Conservation (phyloP, 2,329 filamentous ascomycete species). For the Aureobasidium sp. region DNA sequence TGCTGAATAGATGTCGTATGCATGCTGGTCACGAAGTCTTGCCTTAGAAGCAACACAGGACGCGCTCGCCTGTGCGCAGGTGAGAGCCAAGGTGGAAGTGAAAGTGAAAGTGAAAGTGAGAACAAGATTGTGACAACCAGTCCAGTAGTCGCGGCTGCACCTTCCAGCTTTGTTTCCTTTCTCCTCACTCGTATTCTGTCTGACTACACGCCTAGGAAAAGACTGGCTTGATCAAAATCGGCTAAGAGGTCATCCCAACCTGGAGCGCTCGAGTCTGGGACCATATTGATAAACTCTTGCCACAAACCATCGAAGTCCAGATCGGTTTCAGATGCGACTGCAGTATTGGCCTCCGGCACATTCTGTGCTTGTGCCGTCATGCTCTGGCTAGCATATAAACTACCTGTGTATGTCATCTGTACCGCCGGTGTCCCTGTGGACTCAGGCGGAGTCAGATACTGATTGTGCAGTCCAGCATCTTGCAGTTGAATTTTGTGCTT, state of each 20-base stretch:
- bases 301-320: conserved; percentile 23
- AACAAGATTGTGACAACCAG: too few relatives aligned
- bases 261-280: neutral
- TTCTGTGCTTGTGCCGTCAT: neutral
- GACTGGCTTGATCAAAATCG: neutral
- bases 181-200: neutral
- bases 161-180: neutral
- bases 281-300: conserved; percentile 23
- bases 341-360: neutral
- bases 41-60: too few relatives aligned
- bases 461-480: neutral
- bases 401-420: too few relatives aligned
- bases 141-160: neutral
- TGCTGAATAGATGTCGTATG: too few relatives aligned
- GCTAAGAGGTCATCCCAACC: conserved; percentile 8
- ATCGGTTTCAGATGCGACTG: neutral
- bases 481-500: conserved; percentile 23
- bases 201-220: neutral
- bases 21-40: too few relatives aligned
- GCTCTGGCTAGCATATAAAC: neutral
- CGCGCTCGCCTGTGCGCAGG: too few relatives aligned
- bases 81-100: too few relatives aligned
- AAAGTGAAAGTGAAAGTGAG: too few relatives aligned
- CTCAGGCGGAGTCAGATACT: neutral
- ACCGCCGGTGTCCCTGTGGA: neutral